Evolutionary conservation across 1,139 yeast species (phyloP).

Genomic region (Yamadazyma blattariae): DNA sequence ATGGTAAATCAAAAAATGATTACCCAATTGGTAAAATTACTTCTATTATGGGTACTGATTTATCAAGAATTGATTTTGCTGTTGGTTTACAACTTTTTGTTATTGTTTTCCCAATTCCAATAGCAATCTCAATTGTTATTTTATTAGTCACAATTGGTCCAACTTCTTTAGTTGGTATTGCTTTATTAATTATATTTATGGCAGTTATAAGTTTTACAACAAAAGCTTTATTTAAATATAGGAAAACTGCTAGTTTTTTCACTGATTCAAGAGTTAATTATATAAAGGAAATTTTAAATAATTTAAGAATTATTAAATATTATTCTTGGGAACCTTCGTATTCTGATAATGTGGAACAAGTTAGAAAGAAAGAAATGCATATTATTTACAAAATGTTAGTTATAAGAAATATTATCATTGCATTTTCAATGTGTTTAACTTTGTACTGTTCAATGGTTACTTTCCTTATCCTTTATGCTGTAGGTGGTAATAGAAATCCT

Average conservation of each 20-base stretch:
- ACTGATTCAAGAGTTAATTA: conserved; percentile 36
- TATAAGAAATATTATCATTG: conserved; percentile 57
- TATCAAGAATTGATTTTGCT: conserved; percentile 37
- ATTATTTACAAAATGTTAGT: conserved; percentile 51
- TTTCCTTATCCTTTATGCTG: conserved; percentile 64
- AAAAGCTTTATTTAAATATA: conserved; percentile 23
- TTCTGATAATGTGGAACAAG: conserved; percentile 39
- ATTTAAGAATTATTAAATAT: conserved; percentile 35
- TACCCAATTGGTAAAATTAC: conserved; percentile 72
- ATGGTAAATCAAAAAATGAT: conserved; percentile 54
- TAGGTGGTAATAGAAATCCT: conserved; percentile 46
- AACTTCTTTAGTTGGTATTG: conserved; percentile 34
- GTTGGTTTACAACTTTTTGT: conserved; percentile 32
- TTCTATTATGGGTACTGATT: conserved; percentile 41
- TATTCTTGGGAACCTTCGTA: conserved; percentile 72
- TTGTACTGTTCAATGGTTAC: conserved; percentile 69
- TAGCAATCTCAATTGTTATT: conserved; percentile 30
- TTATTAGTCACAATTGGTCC: conserved; percentile 35
- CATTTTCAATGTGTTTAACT: conserved; percentile 60
- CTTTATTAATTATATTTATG: conserved; percentile 26
- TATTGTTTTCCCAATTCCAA: conserved; percentile 29
- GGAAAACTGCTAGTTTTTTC: conserved; percentile 26
- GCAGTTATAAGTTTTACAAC: conserved; percentile 21
- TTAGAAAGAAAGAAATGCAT: conserved; percentile 50
- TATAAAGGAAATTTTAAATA: conserved; percentile 35